Base-by-base conservation (phyloP, 192 early-diverging fungal genomes). In the Podila epicladia region DNA sequence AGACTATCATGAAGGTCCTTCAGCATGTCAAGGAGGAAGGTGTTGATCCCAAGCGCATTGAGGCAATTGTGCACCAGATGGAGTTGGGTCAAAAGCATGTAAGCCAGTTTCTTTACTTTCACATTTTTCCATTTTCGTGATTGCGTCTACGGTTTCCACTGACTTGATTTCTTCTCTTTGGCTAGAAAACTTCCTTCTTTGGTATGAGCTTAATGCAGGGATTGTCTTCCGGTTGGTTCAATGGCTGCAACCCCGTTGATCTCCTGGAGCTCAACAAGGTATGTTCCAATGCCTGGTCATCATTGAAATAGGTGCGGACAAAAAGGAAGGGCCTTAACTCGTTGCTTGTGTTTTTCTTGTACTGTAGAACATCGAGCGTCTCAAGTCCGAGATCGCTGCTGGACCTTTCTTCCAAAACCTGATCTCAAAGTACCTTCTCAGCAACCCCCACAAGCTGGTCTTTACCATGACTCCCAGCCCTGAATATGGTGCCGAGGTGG, bases 51-150 rank as follows among this genome's bases (percentile, higher is more conserved):
- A 85, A 89, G 58, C 89, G 94, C 48, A 85, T 98, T 13, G 95
- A 96, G 64, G 93, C 93, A 22, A 91, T 93, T 37, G 82, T 99
- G 63, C 96, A 97, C 62, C 92, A 91, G 51, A 92, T 95, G 57
- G 97, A 99, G 83, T 87, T 99, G 26, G 92, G 92, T 2, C 90
- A 96, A 64, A 94, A 95, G 69, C 97, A 97, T 87, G 91, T 93
- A 85, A 83, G 85, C 55, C 38, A 12, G 4, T 45, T 12, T 45
- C 15, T 45, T 3, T 45, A 45, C 8, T 17, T 45, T 45, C 41
- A 45, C 7, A 4, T 4, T 60, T 50, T 37, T n/a, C 4, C 9
- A 22, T 13, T 8, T 13, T 37, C 35, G 9, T 37, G 35, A 37
- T 37, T 37, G 35, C 9, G 9, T 11, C 35, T 8, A 2, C 37